A percentile compares a stretch with the other conserved stretches of the same genome.
Evolutionary conservation across 371 early-diverging fungal species (phyloP).

Genomic region (Mucor mucedo): DNA sequence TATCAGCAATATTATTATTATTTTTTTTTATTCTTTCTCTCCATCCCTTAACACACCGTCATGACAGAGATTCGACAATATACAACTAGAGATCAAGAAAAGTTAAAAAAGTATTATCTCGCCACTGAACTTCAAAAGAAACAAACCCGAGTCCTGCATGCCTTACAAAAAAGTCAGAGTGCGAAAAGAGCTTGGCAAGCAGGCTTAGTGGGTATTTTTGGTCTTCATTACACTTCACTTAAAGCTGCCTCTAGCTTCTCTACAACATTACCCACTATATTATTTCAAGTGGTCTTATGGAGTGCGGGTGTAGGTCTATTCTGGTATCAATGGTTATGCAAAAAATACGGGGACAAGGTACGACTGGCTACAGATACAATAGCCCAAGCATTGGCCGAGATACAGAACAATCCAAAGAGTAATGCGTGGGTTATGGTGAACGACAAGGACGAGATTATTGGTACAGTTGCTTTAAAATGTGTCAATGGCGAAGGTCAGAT

Average conservation of each 20-base stretch:
- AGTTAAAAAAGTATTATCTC: slow-evolving; percentile 19
- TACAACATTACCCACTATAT: background rate
- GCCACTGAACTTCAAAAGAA: slow-evolving; percentile 12
- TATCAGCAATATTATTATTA: background rate
- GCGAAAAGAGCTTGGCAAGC: slow-evolving; percentile 42
- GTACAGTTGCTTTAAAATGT: slow-evolving; percentile 34
- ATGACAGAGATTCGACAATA: slow-evolving; percentile 22
- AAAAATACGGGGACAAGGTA: slow-evolving; percentile 18
- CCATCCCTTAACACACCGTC: background rate
- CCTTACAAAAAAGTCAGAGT: slow-evolving; percentile 6
- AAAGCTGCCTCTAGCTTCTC: background rate
- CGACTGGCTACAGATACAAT: slow-evolving; percentile 5
- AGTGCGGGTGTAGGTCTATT: slow-evolving; percentile 39
- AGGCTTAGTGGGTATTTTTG: slow-evolving; percentile 39
- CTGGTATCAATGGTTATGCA: slow-evolving; percentile 32
- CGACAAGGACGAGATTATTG: slow-evolving; percentile 19
- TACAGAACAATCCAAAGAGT: slow-evolving; percentile 29
- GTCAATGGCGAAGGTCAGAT: slow-evolving; percentile 45
- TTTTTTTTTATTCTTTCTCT: background rate
- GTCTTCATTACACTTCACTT: slow-evolving; percentile 23
- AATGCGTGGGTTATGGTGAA: slow-evolving; percentile 45
- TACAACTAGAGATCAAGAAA: slow-evolving; percentile 11
- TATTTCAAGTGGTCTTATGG: slow-evolving; percentile 32
- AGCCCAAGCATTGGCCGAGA: background rate
- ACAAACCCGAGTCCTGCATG: slow-evolving; percentile 10